Base-by-base conservation (phyloP, 345 rosid genomes). In the Dipteronia sinensis region DNA sequence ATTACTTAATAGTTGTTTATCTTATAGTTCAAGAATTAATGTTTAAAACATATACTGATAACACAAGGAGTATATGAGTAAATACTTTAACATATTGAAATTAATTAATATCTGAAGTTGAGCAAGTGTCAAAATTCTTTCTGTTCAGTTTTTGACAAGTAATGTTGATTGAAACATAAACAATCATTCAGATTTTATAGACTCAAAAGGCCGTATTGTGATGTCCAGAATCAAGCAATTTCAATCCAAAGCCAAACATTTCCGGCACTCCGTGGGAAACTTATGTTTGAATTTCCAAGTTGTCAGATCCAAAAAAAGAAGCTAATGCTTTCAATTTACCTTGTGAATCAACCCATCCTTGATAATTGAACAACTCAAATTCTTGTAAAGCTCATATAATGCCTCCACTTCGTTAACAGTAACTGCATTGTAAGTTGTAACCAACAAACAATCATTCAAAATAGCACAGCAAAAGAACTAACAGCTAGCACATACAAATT, bases 281-380 rank as follows among this genome's bases (percentile, higher is more conserved):
- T 47, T 64, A 65, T 19, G 27, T 27, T 27, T 47, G 70, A 65
- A 19, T 4, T 63, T 29, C 42, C 10, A 29, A 65, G 29, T 44
- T 19, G 27, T 6, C 51, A 51, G 67, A 22, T 11, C 22, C 4
- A 13, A 61, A 65, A n/a, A 27, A 71, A 65, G 55, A 61, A 63
- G 22, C 61, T 67, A 5, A 42, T 47, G 11, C 0, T 6, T 19
- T 6, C 46, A 20, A n/a, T 56, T 29, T 74, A 93, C 98, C 93
- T 93, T 93, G 83, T 93, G 95, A 73, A 93, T 90, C 71, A 89
- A 81, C n/a, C 92, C 91, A 34, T 91, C 97, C 53, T 88, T 86
- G 53, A 90, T 79, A 55, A 93, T 86, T 0, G 92, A 91, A 80
- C 84, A 81, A 65, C 97, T 90, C 72, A 92, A 49, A 80, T 85